phyloP scores from a whole-genome alignment of 208 protist genomes.

The Leishmania turanica region DNA sequence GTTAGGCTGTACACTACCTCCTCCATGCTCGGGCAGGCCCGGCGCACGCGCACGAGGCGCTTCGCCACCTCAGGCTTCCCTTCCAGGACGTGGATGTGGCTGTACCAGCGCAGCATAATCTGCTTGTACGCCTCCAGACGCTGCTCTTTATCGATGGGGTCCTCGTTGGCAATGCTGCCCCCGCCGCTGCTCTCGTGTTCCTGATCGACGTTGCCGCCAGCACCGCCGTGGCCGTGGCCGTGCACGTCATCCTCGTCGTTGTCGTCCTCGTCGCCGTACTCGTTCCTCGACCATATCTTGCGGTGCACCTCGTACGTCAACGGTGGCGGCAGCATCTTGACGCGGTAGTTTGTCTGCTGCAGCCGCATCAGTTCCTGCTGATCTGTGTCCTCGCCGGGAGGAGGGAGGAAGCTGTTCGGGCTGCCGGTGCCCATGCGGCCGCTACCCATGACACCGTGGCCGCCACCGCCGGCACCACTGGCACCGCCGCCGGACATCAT shows the following conservation, averaged over 20 bases:
- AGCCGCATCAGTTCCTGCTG: slow-evolving; percentile 39
- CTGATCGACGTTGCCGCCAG: slow-evolving; percentile 9
- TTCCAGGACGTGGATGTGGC: slow-evolving; percentile 51
- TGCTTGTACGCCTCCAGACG: slow-evolving; percentile 45
- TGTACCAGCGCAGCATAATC: slow-evolving; percentile 52
- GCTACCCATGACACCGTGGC: slow-evolving; percentile 12
- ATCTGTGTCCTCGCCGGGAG: slow-evolving; percentile 33
- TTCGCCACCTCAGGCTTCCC: slow-evolving; percentile 34
- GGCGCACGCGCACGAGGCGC: slow-evolving; percentile 30
- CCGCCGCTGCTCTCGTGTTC: slow-evolving; percentile 26
- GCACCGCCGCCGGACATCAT: slow-evolving; percentile 21
- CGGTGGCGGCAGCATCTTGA: slow-evolving; percentile 54
- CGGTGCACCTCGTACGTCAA: slow-evolving; percentile 49
- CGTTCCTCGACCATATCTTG: slow-evolving; percentile 40
- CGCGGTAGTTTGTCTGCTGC: slow-evolving; percentile 44
- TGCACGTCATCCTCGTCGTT: slow-evolving; percentile 13
- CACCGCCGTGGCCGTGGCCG: neutral
- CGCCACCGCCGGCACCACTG: slow-evolving; percentile 2
- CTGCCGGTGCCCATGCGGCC: slow-evolving; percentile 1
- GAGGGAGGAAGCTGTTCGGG: slow-evolving; percentile 33
- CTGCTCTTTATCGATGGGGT: slow-evolving; percentile 35
- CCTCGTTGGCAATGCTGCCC: slow-evolving; percentile 29
- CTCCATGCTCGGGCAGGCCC: slow-evolving; percentile 34
- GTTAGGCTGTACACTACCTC: slow-evolving; percentile 26
- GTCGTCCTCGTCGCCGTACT: slow-evolving; percentile 39